Evolutionary conservation across 495 filamentous ascomycete genomes (phyloP).

Genomic region (Lineolata rhizophorae): DNA sequence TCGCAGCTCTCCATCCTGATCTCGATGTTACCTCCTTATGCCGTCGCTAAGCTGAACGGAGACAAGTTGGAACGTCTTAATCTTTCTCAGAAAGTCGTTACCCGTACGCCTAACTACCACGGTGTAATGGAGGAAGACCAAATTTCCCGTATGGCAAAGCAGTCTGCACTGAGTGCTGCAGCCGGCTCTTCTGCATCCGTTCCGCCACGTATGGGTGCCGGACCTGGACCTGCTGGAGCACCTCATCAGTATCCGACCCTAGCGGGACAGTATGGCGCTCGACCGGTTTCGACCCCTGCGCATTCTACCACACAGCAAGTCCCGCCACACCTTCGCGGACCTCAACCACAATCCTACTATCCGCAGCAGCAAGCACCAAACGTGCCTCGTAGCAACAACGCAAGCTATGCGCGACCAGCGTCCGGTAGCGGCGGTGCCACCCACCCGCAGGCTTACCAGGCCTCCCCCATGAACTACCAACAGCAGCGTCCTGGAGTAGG

Average conservation of each 20-base stretch:
- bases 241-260: conserved; percentile 7
- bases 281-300: too few relatives aligned
- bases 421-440: too few relatives aligned
- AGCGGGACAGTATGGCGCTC: too few relatives aligned
- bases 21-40: conserved; percentile 57
- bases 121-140: conserved; percentile 84
- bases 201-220: conserved; percentile 8
- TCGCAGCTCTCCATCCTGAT: conserved; percentile 52
- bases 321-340: too few relatives aligned
- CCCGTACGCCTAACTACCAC: conserved; percentile 46
- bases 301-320: too few relatives aligned
- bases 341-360: too few relatives aligned
- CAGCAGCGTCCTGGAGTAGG: too few relatives aligned
- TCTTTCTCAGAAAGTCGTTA: conserved; percentile 59
- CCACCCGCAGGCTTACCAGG: too few relatives aligned
- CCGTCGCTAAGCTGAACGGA: conserved; percentile 65
- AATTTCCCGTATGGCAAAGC: conserved; percentile 16
- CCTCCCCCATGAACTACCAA: too few relatives aligned
- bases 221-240: conserved; percentile 3
- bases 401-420: too few relatives aligned
- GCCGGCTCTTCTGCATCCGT: conserved; percentile 5
- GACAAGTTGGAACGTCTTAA: conserved; percentile 63
- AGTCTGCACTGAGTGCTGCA: conserved; percentile 9
- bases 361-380: too few relatives aligned
- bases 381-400: too few relatives aligned